These are phyloP conservation scores for Pseudozyma hubeiensis DNA, from an alignment of 1,284 basidiomycete genomes.

Conservation along the genomic window DNA sequence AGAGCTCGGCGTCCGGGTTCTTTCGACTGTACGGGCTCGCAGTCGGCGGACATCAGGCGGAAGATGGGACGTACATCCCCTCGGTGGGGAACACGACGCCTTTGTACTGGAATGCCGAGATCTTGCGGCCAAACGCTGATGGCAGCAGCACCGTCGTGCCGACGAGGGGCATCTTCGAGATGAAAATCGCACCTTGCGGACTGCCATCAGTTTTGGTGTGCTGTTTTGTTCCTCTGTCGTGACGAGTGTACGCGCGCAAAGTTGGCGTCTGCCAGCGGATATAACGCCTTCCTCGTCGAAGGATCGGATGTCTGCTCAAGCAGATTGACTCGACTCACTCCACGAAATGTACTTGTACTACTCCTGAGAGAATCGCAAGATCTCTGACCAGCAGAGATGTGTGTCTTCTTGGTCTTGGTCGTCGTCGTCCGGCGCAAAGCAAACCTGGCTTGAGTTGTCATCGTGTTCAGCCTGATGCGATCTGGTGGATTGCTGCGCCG, in stretches of 20 bases:
- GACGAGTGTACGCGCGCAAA: neutral
- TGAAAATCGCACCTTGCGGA: slow-evolving; percentile 54
- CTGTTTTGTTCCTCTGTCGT: slow-evolving; percentile 40
- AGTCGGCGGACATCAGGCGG: slow-evolving; percentile 28
- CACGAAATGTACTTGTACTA: too few relatives aligned
- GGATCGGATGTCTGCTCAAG: too few relatives aligned
- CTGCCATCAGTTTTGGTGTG: slow-evolving; percentile 46
- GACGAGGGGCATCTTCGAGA: slow-evolving; percentile 46
- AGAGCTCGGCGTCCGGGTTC: slow-evolving; percentile 44
- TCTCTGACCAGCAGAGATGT: slow-evolving; percentile 1
- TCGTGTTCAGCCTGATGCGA: neutral
- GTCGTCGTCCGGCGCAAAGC: neutral
- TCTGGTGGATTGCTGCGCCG: neutral
- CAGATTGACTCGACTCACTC: too few relatives aligned
- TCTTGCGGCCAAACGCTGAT: slow-evolving; percentile 19
- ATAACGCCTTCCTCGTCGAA: too few relatives aligned
- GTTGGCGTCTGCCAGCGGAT: too few relatives aligned
- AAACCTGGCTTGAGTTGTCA: neutral
- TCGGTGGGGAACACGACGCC: slow-evolving; percentile 27
- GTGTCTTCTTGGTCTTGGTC: neutral
- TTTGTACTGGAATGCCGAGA: slow-evolving; percentile 50
- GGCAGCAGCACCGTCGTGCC: slow-evolving; percentile 15
- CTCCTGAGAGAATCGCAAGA: neutral
- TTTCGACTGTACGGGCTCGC: slow-evolving; percentile 45
- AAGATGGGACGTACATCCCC: slow-evolving; percentile 29